Base-by-base conservation (phyloP, 2,329 filamentous ascomycete species). In the Chaetomiaceae sp. region DNA sequence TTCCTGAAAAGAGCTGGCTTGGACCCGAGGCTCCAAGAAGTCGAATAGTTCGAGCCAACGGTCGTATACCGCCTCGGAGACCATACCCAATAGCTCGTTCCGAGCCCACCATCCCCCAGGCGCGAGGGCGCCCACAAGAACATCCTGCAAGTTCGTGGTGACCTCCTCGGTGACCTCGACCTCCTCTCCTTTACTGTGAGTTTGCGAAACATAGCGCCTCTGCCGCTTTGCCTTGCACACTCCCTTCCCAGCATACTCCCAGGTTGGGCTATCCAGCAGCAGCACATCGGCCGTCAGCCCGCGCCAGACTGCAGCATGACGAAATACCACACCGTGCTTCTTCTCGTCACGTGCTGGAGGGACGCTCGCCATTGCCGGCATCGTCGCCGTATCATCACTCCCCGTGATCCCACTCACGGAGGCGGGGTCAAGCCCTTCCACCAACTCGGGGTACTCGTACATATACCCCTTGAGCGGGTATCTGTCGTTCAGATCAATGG, bases 1-100 rank as follows among this genome's bases (percentile, higher is more conserved):
- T 42, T 1, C 54, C 47, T 2, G 42, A 29, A 4, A 46, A 52
- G 9, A 52, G 49, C 11, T 47, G 15, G 32, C 9, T 15, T 14
- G 22, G 9, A 33, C 11, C 14, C 6, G 22, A 24, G 52, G 39
- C 4, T 56, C 45, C 17, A 66, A 40, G 0, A 52, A 27, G 9
- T 68, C 67, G 36, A 69, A 63, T 20, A 70, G 60, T 3, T 64
- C 61, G 6, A 59, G 51, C 67, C 68, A 71, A 41, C 63, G 61
- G 35, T 58, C 54, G 39, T 61, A 57, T 2, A 56, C 57, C 6
- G 53, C 38, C 17, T 58, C 50, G 3, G 53, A 44, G 12, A 66
- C 37, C 4, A 55, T 12, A 7, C 45, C 38, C 4, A 37, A 32
- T 0, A 63, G 47, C 4, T 15, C 17, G 14, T 26, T 42, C 7